A percentile compares a stretch with the other conserved stretches of the same genome.
Evolutionary conservation across 306 rosid genomes (phyloP).

Genomic region (Gastrolobium villosum): DNA sequence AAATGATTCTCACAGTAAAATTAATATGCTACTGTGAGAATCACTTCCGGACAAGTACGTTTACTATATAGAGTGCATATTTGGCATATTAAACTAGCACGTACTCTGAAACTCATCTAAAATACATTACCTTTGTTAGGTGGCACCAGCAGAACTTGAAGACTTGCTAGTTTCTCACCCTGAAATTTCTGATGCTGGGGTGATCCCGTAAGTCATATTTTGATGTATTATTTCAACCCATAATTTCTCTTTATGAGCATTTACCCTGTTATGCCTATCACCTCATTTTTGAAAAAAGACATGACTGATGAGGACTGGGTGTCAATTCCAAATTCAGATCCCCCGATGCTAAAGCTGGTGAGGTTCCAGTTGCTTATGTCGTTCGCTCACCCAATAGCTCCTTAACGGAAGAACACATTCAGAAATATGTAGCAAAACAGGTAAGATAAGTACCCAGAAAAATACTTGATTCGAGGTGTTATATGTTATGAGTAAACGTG

Average conservation of each 20-base stretch:
- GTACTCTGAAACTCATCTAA: neutral
- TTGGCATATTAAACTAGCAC: neutral
- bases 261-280: neutral
- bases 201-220: constrained; percentile 56
- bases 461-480: too few relatives aligned
- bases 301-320: neutral
- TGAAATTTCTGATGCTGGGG: constrained; percentile 58
- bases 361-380: constrained; percentile 66
- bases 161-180: constrained; percentile 59
- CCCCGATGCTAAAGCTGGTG: constrained; percentile 64
- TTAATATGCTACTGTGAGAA: neutral
- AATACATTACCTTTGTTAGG: constrained; percentile 31
- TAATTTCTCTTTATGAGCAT: neutral
- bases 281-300: neutral
- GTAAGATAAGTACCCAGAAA: constrained; percentile 20
- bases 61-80: neutral
- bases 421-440: constrained; percentile 53
- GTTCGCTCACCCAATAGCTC: constrained; percentile 56
- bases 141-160: constrained; percentile 69
- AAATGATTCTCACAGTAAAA: too few relatives aligned
- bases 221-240: neutral
- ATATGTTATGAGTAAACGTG: neutral
- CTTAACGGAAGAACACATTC: constrained; percentile 52
- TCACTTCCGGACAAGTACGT: neutral
- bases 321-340: constrained; percentile 50